Evolutionary conservation across 306 rosid genomes (phyloP).

Genomic region (Casuarina cunninghamiana): DNA sequence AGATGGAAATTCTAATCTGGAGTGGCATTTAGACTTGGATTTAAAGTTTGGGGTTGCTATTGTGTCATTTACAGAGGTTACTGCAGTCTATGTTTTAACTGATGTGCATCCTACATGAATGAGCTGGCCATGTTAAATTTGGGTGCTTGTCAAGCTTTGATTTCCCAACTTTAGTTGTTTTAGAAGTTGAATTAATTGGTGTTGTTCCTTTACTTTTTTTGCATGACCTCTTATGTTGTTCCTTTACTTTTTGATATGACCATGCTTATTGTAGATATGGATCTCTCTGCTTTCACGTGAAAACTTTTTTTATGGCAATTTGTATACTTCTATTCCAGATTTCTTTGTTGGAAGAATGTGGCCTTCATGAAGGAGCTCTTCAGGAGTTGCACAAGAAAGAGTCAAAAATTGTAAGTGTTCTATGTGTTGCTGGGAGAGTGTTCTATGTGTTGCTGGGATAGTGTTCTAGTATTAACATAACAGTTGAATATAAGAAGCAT

Average conservation of each 20-base stretch:
- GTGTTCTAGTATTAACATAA: slow-evolving; percentile 9
- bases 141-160: neutral
- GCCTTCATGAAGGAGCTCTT: slow-evolving; percentile 75
- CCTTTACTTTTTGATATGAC: neutral
- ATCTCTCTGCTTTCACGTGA: neutral
- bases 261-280: neutral
- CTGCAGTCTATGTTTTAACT: neutral
- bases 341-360: slow-evolving; percentile 83
- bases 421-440: slow-evolving; percentile 20
- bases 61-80: neutral
- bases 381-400: slow-evolving; percentile 83
- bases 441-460: slow-evolving; percentile 15
- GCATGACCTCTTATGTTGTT: neutral
- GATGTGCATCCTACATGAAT: neutral
- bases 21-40: neutral
- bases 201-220: neutral
- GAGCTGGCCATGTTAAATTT: neutral
- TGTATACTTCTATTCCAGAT: slow-evolving; percentile 43
- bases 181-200: neutral
- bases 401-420: slow-evolving; percentile 67
- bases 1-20: neutral
- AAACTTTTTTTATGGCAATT: neutral
- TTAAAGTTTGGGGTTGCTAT: neutral
- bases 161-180: neutral
- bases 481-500: slow-evolving; percentile 22